Percentiles rank a stretch among this genome's conserved stretches.
Conservation (phyloP, 2,329 filamentous ascomycete species). For the Periglandula ipomoeae region DNA sequence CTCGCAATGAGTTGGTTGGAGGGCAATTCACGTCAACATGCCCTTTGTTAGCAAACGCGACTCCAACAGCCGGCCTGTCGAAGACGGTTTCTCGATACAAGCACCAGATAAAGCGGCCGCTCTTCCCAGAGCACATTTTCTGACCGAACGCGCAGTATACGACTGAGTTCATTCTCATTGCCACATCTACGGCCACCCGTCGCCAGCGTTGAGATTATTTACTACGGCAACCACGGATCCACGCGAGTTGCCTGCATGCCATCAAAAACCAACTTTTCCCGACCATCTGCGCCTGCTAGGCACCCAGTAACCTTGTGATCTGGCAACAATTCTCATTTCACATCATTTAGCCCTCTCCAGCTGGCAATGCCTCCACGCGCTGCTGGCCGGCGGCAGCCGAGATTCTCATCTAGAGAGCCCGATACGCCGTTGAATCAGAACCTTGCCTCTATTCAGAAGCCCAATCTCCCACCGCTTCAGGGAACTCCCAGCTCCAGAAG, state of each 20-base stretch:
- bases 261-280: not conserved
- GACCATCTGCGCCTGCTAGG: not conserved
- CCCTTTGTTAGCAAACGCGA: constrained; percentile 16
- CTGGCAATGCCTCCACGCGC: constrained; percentile 14
- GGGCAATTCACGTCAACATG: constrained; percentile 13
- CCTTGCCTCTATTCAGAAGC: constrained; percentile 13
- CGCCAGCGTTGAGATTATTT: too few relatives aligned
- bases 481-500: constrained; percentile 27
- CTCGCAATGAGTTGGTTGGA: constrained; percentile 4
- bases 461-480: constrained; percentile 16
- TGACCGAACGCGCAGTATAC: not conserved
- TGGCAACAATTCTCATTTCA: too few relatives aligned
- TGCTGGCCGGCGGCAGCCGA: constrained; percentile 6
- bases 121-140: not conserved
- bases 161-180: not conserved
- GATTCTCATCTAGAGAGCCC: constrained; percentile 6
- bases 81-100: not conserved
- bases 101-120: not conserved
- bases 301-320: too few relatives aligned
- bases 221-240: not conserved
- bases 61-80: constrained; percentile 7
- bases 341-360: not conserved
- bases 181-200: too few relatives aligned
- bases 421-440: constrained; percentile 6
- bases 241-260: not conserved